Percentiles rank a stretch among this genome's conserved stretches.
Evolutionary conservation across 257 asterid species (phyloP).

Genomic region (Forsythia viridissima): DNA sequence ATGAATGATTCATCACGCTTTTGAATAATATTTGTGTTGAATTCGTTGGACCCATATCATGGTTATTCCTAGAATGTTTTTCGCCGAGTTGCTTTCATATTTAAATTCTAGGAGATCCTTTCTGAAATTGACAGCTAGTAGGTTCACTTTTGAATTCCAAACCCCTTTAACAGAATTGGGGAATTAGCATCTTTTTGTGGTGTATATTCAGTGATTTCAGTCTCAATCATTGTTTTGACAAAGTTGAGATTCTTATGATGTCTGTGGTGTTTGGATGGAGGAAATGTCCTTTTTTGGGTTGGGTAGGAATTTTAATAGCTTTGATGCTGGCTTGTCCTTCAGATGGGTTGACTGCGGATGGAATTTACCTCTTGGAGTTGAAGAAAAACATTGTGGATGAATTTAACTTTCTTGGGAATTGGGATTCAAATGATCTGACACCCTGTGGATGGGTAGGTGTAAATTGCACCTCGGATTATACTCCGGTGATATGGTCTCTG

Average conservation of each 20-base stretch:
- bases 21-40: slow-evolving; percentile 17
- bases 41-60: slow-evolving; percentile 25
- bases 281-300: slow-evolving; percentile 35
- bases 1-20: slow-evolving; percentile 20
- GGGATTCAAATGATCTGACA: slow-evolving; percentile 67
- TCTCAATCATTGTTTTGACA: slow-evolving; percentile 20
- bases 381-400: slow-evolving; percentile 63
- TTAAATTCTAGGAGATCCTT: slow-evolving; percentile 11
- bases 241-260: slow-evolving; percentile 42
- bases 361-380: slow-evolving; percentile 58
- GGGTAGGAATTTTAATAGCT: slow-evolving; percentile 36
- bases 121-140: slow-evolving; percentile 30
- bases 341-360: slow-evolving; percentile 66
- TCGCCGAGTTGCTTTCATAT: slow-evolving; percentile 16
- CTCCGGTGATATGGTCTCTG: slow-evolving; percentile 62
- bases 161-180: slow-evolving; percentile 14
- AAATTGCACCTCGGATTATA: slow-evolving; percentile 49
- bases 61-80: slow-evolving; percentile 16
- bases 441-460: slow-evolving; percentile 90
- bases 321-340: slow-evolving; percentile 41
- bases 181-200: slow-evolving; percentile 18
- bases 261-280: slow-evolving; percentile 43
- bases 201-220: slow-evolving; percentile 6
- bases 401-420: slow-evolving; percentile 42
- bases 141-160: slow-evolving; percentile 5